Conservation (phyloP, 345 rosid species). For the Limnanthes douglasii region DNA sequence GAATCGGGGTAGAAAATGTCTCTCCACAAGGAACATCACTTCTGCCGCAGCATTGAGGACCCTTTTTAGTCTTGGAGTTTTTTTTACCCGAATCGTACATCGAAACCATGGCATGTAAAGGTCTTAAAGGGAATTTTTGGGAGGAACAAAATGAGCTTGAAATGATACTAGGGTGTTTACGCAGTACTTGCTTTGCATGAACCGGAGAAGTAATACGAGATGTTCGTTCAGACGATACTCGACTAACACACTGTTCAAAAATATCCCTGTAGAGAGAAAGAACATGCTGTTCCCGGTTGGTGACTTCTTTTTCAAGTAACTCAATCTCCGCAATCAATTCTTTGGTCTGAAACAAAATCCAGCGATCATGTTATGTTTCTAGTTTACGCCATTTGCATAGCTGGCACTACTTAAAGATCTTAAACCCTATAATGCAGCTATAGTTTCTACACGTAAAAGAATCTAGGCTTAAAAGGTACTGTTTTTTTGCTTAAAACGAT, state of each 20-base stretch:
- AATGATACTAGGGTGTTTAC: conserved; percentile 68
- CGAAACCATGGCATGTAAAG: conserved; percentile 40
- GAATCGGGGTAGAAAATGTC: conserved; percentile 20
- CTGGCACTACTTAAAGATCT: too few relatives aligned
- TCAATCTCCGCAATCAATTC: conserved; percentile 79
- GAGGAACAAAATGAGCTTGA: conserved; percentile 86
- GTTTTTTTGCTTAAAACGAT: too few relatives aligned
- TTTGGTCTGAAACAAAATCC: conserved; percentile 34
- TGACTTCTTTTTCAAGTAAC: conserved; percentile 68
- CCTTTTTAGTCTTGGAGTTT: conserved; percentile 21
- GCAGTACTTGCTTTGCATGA: conserved; percentile 37
- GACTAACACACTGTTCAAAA: conserved; percentile 48
- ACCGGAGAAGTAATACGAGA: conserved; percentile 62
- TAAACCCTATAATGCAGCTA: too few relatives aligned
- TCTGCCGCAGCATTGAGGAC: conserved; percentile 18
- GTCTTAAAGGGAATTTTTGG: conserved; percentile 37
- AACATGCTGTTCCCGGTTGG: conserved; percentile 69
- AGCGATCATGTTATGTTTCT: conserved; percentile 3
- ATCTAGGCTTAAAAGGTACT: too few relatives aligned
- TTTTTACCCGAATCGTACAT: conserved; percentile 24
- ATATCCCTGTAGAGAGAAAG: conserved; percentile 64
- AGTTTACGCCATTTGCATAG: not conserved
- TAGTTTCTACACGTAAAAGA: too few relatives aligned
- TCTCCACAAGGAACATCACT: conserved; percentile 19
- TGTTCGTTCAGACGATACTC: conserved; percentile 39